A percentile compares a stretch with the other conserved stretches of the same genome.
Evolutionary conservation across 2,329 filamentous ascomycete species (phyloP).

Genomic region (Neospermospora avenae): DNA sequence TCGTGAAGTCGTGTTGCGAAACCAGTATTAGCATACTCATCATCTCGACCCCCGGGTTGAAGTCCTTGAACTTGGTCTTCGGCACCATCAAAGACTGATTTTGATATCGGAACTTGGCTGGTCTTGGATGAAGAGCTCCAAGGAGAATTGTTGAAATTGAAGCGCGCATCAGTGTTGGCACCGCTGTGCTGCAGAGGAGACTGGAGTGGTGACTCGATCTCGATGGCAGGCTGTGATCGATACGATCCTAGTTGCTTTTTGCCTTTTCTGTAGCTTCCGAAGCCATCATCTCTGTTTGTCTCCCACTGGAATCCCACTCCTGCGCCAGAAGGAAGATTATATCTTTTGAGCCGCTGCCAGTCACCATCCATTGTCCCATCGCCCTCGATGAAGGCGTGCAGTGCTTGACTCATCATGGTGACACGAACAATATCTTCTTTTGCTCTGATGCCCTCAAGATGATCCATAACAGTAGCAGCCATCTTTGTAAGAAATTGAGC

Average conservation of each 20-base stretch:
- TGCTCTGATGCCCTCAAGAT: conserved; percentile 54
- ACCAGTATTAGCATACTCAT: conserved; percentile 19
- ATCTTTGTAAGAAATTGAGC: conserved; percentile 55
- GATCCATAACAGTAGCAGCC: conserved; percentile 54
- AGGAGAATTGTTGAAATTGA: conserved; percentile 24
- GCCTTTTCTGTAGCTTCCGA: conserved; percentile 5
- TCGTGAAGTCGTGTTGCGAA: conserved; percentile 23
- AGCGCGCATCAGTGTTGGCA: conserved; percentile 10
- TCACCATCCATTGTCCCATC: conserved; percentile 29
- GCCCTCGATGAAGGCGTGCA: conserved; percentile 51
- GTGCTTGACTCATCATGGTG: conserved; percentile 49
- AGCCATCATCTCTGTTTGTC: conserved; percentile 20
- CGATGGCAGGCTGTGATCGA: neutral
- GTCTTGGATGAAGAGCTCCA: conserved; percentile 23
- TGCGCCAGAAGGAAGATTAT: conserved; percentile 22
- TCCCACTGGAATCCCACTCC: conserved; percentile 27
- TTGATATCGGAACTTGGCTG: conserved; percentile 13
- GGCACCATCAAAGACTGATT: conserved; percentile 17
- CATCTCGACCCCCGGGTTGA: conserved; percentile 10
- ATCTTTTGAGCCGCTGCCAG: conserved; percentile 26
- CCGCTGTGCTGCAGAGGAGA: conserved; percentile 23
- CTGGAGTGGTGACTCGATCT: neutral
- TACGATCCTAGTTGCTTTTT: conserved; percentile 7
- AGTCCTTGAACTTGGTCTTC: conserved; percentile 11
- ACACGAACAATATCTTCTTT: conserved; percentile 49